phyloP scores from a whole-genome alignment of 2,329 filamentous ascomycete genomes.

The Ascocoryne sarcoides region DNA sequence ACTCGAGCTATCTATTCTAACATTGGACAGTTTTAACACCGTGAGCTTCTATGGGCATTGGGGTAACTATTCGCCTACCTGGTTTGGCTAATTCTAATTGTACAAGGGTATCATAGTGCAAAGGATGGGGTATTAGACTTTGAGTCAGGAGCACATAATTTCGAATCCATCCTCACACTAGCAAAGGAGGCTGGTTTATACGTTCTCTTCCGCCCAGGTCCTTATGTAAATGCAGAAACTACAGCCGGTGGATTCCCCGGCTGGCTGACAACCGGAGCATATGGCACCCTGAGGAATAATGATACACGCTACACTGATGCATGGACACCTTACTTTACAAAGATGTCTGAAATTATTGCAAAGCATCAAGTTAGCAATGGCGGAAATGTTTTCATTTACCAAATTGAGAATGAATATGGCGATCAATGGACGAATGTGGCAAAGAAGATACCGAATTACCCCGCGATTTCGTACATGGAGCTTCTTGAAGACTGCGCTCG shows the following conservation, averaged over 20 bases:
- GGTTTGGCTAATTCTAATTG: no score
- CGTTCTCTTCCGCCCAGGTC: slow-evolving; percentile 60
- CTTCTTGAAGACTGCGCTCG: slow-evolving; percentile 43
- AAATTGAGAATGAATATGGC: slow-evolving; percentile 48
- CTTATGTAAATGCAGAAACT: slow-evolving; percentile 57
- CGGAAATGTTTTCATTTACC: slow-evolving; percentile 46
- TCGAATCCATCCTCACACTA: slow-evolving; percentile 63
- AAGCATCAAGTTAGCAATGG: slow-evolving; percentile 48
- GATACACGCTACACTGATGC: slow-evolving; percentile 43
- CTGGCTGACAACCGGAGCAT: slow-evolving; percentile 53
- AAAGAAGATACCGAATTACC: slow-evolving; percentile 38
- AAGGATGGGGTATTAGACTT: slow-evolving; percentile 64
- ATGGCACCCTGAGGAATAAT: slow-evolving; percentile 43
- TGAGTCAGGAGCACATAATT: slow-evolving; percentile 46
- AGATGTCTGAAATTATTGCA: slow-evolving; percentile 41
- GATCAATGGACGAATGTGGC: slow-evolving; percentile 35
- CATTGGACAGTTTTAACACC: slow-evolving; percentile 49
- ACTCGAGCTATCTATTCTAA: background rate
- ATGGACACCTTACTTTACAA: slow-evolving; percentile 44
- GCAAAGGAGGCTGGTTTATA: slow-evolving; percentile 66
- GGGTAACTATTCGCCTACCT: slow-evolving; percentile 60
- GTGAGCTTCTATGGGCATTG: slow-evolving; percentile 74
- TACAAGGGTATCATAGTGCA: slow-evolving; percentile 36
- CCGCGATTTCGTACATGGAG: slow-evolving; percentile 47
- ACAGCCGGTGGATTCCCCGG: slow-evolving; percentile 54